Evolutionary conservation across 2,329 filamentous ascomycete genomes (phyloP).

Genomic region (Capronia coronata): DNA sequence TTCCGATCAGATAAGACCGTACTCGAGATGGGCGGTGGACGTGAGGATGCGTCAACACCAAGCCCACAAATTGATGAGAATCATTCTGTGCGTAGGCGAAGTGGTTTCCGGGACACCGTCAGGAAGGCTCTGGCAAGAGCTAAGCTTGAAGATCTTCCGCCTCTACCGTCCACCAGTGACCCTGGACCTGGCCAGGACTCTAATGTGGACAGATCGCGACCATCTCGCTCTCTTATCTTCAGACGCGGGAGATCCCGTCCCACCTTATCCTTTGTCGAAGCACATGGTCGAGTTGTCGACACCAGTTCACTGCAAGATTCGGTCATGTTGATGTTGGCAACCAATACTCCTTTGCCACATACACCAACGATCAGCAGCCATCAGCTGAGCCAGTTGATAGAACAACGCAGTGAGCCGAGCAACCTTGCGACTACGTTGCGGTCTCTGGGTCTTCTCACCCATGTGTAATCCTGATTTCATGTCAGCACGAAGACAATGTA

Average conservation of each 20-base stretch:
- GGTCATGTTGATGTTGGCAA: slow-evolving; percentile 22
- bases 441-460: background rate
- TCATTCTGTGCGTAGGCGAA: slow-evolving; percentile 16
- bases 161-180: background rate
- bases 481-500: background rate
- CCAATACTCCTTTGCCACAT: slow-evolving; percentile 20
- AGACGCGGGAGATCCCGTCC: slow-evolving; percentile 9
- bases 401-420: background rate
- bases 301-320: slow-evolving; percentile 22
- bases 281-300: slow-evolving; percentile 17
- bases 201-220: background rate
- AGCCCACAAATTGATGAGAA: background rate
- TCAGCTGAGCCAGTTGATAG: background rate
- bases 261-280: slow-evolving; percentile 17
- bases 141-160: slow-evolving; percentile 6
- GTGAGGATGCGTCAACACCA: background rate
- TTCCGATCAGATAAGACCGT: slow-evolving; percentile 9
- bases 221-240: slow-evolving; percentile 14
- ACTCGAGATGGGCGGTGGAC: background rate
- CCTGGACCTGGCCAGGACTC: background rate
- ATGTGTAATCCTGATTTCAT: background rate
- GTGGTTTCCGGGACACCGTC: slow-evolving; percentile 20
- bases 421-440: background rate
- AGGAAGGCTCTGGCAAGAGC: slow-evolving; percentile 19
- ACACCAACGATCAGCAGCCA: slow-evolving; percentile 9